Evolutionary conservation across 352 stramenopile species (phyloP).

Genomic region (Stephanocyclus meneghinianus): DNA sequence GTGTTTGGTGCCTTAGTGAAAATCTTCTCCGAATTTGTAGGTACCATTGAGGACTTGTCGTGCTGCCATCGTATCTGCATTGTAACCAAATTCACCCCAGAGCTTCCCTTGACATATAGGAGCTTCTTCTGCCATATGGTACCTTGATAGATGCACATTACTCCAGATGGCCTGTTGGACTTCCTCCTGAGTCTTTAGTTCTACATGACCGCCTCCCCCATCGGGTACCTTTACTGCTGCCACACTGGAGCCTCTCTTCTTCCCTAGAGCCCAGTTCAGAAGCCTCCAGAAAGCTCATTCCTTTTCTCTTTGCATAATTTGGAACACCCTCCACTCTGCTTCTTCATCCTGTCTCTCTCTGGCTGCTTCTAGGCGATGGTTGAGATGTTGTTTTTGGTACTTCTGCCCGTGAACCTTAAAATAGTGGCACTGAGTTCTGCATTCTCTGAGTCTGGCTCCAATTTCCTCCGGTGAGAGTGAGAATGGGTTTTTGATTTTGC

Average conservation of each 20-base stretch:
- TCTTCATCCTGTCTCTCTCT: neutral
- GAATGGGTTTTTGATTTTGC: neutral
- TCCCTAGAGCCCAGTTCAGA: constrained; percentile 16
- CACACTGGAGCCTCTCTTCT: constrained; percentile 2
- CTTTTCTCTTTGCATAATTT: constrained; percentile 10
- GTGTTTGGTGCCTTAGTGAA: constrained; percentile 7
- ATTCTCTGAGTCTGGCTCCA: neutral
- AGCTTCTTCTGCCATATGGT: constrained; percentile 26
- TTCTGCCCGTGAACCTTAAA: neutral
- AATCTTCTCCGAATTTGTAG: constrained; percentile 1
- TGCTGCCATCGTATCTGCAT: constrained; percentile 3
- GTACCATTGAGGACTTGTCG: constrained; percentile 10
- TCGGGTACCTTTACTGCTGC: neutral
- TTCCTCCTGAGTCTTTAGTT: neutral
- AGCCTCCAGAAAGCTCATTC: constrained; percentile 5
- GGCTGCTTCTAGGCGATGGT: neutral
- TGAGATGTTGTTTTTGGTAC: neutral
- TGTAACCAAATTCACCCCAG: constrained; percentile 25
- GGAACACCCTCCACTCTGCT: neutral
- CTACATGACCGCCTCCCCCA: neutral
- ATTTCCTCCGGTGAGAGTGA: neutral
- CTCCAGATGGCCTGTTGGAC: constrained; percentile 22
- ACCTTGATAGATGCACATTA: constrained; percentile 9
- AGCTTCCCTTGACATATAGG: constrained; percentile 25
- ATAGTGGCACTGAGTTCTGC: neutral